phyloP scores from a whole-genome alignment of 176 grass and related monocot species.

The Triticum dicoccoides region DNA sequence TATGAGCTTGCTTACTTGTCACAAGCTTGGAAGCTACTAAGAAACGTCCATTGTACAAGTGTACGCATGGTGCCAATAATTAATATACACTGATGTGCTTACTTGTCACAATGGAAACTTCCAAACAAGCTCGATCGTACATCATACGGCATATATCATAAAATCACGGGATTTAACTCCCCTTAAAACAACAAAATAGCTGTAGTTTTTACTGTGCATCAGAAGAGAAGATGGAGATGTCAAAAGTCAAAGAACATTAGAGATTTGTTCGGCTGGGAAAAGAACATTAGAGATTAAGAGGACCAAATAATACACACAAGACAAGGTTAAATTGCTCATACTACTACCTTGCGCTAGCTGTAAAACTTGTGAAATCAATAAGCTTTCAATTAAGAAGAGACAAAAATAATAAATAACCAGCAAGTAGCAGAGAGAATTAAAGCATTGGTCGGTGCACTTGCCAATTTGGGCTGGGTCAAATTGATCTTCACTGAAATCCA shows the following conservation, averaged over 20 bases:
- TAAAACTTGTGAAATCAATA: background rate
- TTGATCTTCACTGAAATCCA: background rate
- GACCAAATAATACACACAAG: background rate
- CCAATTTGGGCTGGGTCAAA: background rate
- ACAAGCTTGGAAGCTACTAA: background rate
- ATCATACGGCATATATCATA: background rate
- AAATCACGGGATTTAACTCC: background rate
- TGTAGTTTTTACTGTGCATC: background rate
- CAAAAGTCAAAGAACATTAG: background rate
- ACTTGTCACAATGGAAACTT: background rate
- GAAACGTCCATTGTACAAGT: constrained; percentile 2
- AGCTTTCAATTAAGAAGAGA: background rate
- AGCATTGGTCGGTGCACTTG: background rate
- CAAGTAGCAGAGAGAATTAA: background rate
- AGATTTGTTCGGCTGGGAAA: background rate
- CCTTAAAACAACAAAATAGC: background rate
- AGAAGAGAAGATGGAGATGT: background rate
- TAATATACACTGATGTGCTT: background rate
- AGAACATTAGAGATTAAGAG: background rate
- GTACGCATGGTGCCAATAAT: constrained; percentile 2
- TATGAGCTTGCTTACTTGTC: constrained; percentile 7
- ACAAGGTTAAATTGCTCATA: background rate
- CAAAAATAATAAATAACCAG: background rate
- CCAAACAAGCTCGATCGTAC: background rate
- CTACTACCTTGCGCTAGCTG: background rate